Percentiles rank a stretch among this genome's conserved stretches.
phyloP scores from a whole-genome alignment of 495 filamentous ascomycete species.

The Xylaria curta region DNA sequence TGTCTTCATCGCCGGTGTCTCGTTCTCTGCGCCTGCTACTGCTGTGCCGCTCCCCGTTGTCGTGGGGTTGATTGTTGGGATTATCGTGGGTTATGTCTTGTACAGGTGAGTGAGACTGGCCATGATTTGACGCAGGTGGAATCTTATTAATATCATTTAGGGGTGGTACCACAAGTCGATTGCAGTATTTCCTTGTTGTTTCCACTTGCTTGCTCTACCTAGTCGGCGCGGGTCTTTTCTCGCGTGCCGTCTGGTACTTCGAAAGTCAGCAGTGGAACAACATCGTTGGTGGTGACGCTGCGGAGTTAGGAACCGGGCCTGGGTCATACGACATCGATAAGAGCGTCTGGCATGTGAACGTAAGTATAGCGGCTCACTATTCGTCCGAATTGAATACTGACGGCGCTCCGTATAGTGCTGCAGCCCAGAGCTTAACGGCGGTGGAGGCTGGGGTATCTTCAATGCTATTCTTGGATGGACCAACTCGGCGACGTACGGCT shows the following conservation, averaged over 20 bases:
- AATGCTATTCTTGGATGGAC: conserved; percentile 85
- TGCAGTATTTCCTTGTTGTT: conserved; percentile 80
- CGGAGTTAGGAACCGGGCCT: conserved; percentile 75
- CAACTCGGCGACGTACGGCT: conserved; percentile 85
- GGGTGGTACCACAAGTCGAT: conserved; percentile 60
- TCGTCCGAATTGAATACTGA: neutral
- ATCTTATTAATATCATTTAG: conserved; percentile 35
- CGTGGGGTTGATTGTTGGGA: conserved; percentile 68
- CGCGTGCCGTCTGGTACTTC: conserved; percentile 75
- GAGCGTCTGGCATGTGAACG: conserved; percentile 92
- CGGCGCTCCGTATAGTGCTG: conserved; percentile 64
- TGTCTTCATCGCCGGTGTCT: conserved; percentile 82
- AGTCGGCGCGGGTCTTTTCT: conserved; percentile 84
- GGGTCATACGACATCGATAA: conserved; percentile 87
- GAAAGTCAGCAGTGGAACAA: conserved; percentile 70
- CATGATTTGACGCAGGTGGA: too few species aligned
- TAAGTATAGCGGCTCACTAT: conserved; percentile 45
- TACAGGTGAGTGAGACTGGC: conserved; percentile 67
- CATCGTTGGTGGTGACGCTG: conserved; percentile 71
- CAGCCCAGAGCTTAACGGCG: conserved; percentile 67
- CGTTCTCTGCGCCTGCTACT: conserved; percentile 72
- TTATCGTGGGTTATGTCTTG: conserved; percentile 69
- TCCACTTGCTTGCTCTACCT: conserved; percentile 88
- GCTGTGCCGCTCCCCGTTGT: conserved; percentile 78
- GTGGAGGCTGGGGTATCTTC: conserved; percentile 92